Evolutionary conservation across 2,329 filamentous ascomycete genomes (phyloP).

Genomic region (Microthyrium microscopicum): DNA sequence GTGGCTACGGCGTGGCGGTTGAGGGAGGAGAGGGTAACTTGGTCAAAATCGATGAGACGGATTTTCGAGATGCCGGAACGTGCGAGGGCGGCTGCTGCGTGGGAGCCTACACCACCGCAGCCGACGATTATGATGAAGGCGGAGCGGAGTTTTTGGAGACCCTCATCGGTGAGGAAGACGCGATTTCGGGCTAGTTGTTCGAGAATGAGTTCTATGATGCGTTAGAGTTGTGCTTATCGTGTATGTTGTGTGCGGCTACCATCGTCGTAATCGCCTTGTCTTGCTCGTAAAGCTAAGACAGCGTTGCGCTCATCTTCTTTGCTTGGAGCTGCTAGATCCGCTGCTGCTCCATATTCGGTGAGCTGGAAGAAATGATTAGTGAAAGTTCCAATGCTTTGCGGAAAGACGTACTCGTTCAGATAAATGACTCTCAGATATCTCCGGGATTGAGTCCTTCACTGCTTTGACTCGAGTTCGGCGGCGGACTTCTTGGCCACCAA

Average conservation of each 20-base stretch:
- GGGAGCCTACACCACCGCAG: slow-evolving; percentile 86
- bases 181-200: slow-evolving; percentile 89
- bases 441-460: slow-evolving; percentile 45
- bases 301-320: slow-evolving; percentile 42
- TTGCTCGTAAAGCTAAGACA: slow-evolving; percentile 41
- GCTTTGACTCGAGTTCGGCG: slow-evolving; percentile 38
- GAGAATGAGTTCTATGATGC: slow-evolving; percentile 59
- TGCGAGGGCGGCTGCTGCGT: slow-evolving; percentile 70
- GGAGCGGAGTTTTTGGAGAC: slow-evolving; percentile 60
- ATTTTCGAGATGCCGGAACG: slow-evolving; percentile 80
- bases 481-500: slow-evolving; percentile 39
- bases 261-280: slow-evolving; percentile 48
- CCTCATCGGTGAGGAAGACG: slow-evolving; percentile 73
- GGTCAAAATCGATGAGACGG: slow-evolving; percentile 88
- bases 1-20: slow-evolving; percentile 96
- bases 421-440: slow-evolving; percentile 32
- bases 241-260: slow-evolving; percentile 18
- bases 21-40: slow-evolving; percentile 84
- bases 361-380: slow-evolving; percentile 32
- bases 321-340: slow-evolving; percentile 19
- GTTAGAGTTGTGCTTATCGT: not conserved
- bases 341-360: slow-evolving; percentile 39
- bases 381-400: not conserved
- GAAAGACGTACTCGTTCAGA: not conserved
- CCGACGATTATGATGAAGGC: slow-evolving; percentile 83